phyloP scores from a whole-genome alignment of 2,329 filamentous ascomycete genomes.

The Basipetospora chlamydospora region DNA sequence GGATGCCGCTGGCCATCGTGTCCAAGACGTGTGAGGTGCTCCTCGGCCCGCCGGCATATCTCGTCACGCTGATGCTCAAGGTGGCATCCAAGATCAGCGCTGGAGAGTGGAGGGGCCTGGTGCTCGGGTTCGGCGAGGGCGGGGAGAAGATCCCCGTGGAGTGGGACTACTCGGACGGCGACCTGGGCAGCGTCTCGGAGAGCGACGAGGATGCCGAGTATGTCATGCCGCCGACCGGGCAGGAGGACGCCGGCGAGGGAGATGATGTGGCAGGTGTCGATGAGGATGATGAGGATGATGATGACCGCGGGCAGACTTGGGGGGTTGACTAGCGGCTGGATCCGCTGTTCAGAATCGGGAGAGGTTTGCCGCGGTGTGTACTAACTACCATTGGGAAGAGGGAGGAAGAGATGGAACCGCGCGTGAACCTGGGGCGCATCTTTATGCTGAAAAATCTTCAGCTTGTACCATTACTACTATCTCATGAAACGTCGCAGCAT shows the following conservation, averaged over 20 bases:
- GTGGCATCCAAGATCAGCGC: constrained; percentile 64
- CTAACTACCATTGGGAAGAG: constrained; percentile 4
- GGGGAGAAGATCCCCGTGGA: constrained; percentile 41
- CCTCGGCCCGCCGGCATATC: constrained; percentile 63
- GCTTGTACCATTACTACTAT: no score
- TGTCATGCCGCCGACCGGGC: not conserved
- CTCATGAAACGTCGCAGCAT: no score
- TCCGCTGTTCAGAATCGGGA: no score
- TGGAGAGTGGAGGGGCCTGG: constrained; percentile 46
- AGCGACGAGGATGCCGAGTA: constrained; percentile 35
- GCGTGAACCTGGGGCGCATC: no score
- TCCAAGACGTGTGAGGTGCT: constrained; percentile 65
- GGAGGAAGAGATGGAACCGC: no score
- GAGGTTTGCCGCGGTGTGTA: not conserved
- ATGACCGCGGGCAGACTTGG: constrained; percentile 7
- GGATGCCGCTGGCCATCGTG: constrained; percentile 50
- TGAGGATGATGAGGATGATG: constrained; percentile 7
- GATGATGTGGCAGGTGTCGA: constrained; percentile 10
- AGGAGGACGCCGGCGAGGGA: constrained; percentile 20
- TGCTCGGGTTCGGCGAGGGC: constrained; percentile 37
- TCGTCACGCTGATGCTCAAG: constrained; percentile 65
- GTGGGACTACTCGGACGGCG: constrained; percentile 48
- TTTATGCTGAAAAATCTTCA: no score
- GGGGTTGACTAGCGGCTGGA: constrained; percentile 8
- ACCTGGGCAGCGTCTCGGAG: constrained; percentile 33